A percentile compares a stretch with the other conserved stretches of the same genome.
These are phyloP conservation scores for Suillus spraguei DNA, from an alignment of 768 basidiomycete genomes.

Conservation along the genomic window DNA sequence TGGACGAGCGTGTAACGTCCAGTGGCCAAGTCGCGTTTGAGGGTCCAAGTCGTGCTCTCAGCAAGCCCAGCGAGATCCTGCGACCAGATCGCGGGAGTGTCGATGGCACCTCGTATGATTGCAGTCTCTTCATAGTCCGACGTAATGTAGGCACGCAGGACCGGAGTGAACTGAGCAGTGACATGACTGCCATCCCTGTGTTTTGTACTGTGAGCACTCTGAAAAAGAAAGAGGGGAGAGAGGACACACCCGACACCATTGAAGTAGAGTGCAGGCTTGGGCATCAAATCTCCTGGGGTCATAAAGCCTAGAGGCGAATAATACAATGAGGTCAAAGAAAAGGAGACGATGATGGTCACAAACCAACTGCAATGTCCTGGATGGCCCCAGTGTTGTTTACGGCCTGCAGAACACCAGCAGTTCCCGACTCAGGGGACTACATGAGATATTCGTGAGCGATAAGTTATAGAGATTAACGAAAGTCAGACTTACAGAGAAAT, in stretches of 20 bases:
- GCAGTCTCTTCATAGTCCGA: constrained; percentile 9
- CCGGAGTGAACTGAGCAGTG: background rate
- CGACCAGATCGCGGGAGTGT: background rate
- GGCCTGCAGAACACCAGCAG: background rate
- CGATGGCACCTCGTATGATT: constrained; percentile 3
- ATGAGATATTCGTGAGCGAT: background rate
- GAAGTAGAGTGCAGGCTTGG: background rate
- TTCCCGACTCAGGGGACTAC: background rate
- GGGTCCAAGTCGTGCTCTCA: constrained; percentile 6
- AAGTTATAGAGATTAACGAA: background rate
- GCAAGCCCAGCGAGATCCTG: background rate
- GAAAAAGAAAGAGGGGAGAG: background rate
- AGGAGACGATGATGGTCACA: background rate
- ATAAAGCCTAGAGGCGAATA: background rate
- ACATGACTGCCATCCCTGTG: background rate
- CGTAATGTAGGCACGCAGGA: constrained; percentile 5
- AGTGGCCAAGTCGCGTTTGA: background rate
- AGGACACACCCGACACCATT: background rate
- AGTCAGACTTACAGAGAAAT: background rate
- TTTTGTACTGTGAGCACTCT: background rate
- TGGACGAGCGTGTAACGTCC: background rate
- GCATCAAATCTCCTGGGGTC: background rate
- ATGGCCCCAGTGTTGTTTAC: background rate
- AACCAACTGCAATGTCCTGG: background rate
- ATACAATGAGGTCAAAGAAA: background rate